Percentiles rank a stretch among this genome's conserved stretches.
Evolutionary conservation across 2,329 filamentous ascomycete species (phyloP).

Genomic region (Westerdykella ornata): DNA sequence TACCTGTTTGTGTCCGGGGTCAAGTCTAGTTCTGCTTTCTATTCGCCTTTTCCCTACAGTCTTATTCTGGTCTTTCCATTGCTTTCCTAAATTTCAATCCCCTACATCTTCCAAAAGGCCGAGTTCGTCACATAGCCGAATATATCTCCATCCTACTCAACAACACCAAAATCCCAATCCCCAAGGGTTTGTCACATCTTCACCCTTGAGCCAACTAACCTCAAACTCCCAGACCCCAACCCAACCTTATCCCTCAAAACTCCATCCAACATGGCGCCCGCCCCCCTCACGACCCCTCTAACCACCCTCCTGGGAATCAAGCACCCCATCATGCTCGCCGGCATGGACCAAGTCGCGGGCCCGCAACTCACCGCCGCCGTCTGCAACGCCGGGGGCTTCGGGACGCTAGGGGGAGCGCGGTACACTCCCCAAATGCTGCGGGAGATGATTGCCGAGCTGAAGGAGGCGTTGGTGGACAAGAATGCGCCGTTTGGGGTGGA

Average conservation of each 20-base stretch:
- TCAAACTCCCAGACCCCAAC: too few relatives aligned
- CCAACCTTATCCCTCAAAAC: neutral
- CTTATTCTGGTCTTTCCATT: too few relatives aligned
- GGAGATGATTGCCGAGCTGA: conserved; percentile 26
- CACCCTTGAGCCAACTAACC: too few relatives aligned
- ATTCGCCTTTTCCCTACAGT: too few relatives aligned
- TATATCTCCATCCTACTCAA: too few relatives aligned
- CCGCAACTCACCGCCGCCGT: conserved; percentile 21
- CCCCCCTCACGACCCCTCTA: conserved; percentile 16
- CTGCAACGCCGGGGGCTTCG: conserved; percentile 22
- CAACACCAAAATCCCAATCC: too few relatives aligned
- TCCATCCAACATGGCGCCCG: conserved; percentile 4
- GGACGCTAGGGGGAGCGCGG: conserved; percentile 18
- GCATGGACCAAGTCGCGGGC: conserved; percentile 22
- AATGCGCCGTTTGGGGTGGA: conserved; percentile 32
- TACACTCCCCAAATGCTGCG: conserved; percentile 22
- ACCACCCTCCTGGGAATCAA: conserved; percentile 16
- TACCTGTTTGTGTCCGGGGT: too few relatives aligned
- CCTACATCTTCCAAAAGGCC: neutral
- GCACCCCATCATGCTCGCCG: conserved; percentile 26
- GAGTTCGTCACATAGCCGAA: neutral
- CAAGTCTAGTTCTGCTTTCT: too few relatives aligned
- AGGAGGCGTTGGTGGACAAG: conserved; percentile 15
- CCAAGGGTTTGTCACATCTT: too few relatives aligned
- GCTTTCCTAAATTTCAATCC: too few relatives aligned